A percentile compares a stretch with the other conserved stretches of the same genome.
These are phyloP conservation scores for Escovopsis sp. DNA, from an alignment of 2,329 filamentous ascomycete genomes.

Conservation along the genomic window DNA sequence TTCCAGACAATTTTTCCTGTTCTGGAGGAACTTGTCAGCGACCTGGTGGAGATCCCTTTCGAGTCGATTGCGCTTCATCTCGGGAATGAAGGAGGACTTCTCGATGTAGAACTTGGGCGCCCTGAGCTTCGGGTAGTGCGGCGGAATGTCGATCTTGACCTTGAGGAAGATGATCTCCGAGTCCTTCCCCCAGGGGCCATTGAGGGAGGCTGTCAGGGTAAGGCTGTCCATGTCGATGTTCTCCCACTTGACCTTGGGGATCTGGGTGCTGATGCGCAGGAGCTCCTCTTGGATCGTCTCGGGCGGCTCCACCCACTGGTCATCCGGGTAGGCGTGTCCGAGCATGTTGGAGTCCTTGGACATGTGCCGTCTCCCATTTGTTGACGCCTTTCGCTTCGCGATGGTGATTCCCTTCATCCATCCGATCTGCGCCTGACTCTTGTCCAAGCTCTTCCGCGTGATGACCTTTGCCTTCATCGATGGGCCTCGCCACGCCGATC, in stretches of 20 bases:
- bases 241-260: slow-evolving; percentile 50
- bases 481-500: slow-evolving; percentile 35
- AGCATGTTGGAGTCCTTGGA: slow-evolving; percentile 38
- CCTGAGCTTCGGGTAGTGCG: slow-evolving; percentile 40
- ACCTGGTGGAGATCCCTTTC: slow-evolving; percentile 41
- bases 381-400: slow-evolving; percentile 35
- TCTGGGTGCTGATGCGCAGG: slow-evolving; percentile 42
- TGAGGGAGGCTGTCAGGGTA: slow-evolving; percentile 43
- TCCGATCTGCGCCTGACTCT: slow-evolving; percentile 42
- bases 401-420: slow-evolving; percentile 58
- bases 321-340: slow-evolving; percentile 33
- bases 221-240: slow-evolving; percentile 48
- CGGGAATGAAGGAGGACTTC: slow-evolving; percentile 46
- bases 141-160: slow-evolving; percentile 43
- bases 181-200: slow-evolving; percentile 46
- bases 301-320: slow-evolving; percentile 43
- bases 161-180: slow-evolving; percentile 45
- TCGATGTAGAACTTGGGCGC: slow-evolving; percentile 45
- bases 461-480: slow-evolving; percentile 42
- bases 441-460: slow-evolving; percentile 25
- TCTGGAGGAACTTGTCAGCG: slow-evolving; percentile 36
- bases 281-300: slow-evolving; percentile 51
- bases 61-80: slow-evolving; percentile 34
- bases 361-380: slow-evolving; percentile 28
- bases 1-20: slow-evolving; percentile 46